Conservation (phyloP, 2,329 filamentous ascomycete genomes). For the Arthrobotrys musiformis region DNA sequence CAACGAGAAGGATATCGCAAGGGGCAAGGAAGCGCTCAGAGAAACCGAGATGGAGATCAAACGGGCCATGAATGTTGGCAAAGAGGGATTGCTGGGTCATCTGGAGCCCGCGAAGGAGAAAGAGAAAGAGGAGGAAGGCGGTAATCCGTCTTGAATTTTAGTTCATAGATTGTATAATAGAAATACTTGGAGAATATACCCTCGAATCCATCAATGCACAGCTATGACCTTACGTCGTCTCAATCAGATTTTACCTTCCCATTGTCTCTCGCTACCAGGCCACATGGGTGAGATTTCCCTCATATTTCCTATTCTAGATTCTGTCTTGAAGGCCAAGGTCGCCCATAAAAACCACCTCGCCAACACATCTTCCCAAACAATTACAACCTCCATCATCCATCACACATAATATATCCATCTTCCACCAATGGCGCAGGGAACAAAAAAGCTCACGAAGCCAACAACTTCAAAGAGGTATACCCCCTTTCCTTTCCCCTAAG, state of each 20-base stretch:
- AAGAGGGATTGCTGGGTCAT: constrained; percentile 74
- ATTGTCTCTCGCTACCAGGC: too few species aligned
- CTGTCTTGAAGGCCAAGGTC: background rate
- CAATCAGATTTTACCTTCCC: too few species aligned
- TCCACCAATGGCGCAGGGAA: constrained; percentile 58
- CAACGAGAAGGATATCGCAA: constrained; percentile 70
- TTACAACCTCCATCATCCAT: constrained; percentile 15
- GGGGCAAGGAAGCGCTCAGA: constrained; percentile 71
- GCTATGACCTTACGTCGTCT: background rate
- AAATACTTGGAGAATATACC: constrained; percentile 5
- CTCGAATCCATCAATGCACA: background rate
- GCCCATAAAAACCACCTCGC: constrained; percentile 5
- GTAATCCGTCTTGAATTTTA: background rate
- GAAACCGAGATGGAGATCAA: constrained; percentile 77
- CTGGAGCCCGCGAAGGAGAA: constrained; percentile 61
- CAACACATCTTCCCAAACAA: constrained; percentile 13
- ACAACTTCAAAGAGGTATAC: constrained; percentile 51
- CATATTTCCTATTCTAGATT: background rate
- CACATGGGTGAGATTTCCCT: background rate
- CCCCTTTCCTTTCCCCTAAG: too few species aligned
- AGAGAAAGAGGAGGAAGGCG: constrained; percentile 10
- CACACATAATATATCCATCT: constrained; percentile 15
- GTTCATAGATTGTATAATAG: background rate
- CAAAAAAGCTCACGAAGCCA: constrained; percentile 58
- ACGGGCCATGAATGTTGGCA: constrained; percentile 75